Conservation (phyloP, 176 grass and related monocot genomes). For the Avena insularis region DNA sequence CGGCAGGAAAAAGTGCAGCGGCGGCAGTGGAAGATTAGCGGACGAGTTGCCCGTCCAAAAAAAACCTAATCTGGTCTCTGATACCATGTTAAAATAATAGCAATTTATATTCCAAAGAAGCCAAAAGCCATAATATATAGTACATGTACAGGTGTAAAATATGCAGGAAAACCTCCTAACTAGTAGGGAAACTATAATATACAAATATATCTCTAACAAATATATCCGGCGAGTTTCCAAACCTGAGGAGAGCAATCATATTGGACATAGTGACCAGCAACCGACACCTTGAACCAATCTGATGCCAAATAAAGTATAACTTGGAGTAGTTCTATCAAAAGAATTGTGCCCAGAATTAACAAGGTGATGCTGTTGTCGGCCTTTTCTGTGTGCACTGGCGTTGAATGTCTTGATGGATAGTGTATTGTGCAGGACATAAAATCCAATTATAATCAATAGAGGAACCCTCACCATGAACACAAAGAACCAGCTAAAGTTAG, state of each 20-base stretch:
- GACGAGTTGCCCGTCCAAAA: too few species aligned
- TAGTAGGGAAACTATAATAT: too few species aligned
- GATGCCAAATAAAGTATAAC: slow-evolving; percentile 15
- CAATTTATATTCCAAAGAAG: too few species aligned
- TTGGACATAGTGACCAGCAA: not conserved
- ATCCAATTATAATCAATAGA: not conserved
- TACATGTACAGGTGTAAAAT: too few species aligned
- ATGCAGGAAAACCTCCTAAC: too few species aligned
- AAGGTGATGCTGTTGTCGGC: not conserved
- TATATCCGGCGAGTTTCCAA: not conserved
- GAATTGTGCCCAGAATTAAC: not conserved
- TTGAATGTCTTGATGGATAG: not conserved
- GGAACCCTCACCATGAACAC: not conserved
- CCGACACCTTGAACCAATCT: not conserved
- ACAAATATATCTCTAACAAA: too few species aligned
- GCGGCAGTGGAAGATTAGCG: too few species aligned
- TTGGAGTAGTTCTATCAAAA: slow-evolving; percentile 22
- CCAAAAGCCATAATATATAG: too few species aligned
- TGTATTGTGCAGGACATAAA: not conserved
- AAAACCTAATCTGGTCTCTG: too few species aligned
- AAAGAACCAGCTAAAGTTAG: too few species aligned
- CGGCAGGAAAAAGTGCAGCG: too few species aligned
- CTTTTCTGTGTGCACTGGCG: not conserved
- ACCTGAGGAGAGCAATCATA: not conserved
- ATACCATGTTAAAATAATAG: too few species aligned